A percentile compares a stretch with the other conserved stretches of the same genome.
phyloP scores from a whole-genome alignment of 2,329 filamentous ascomycete genomes.

The Cladosporium halotolerans region DNA sequence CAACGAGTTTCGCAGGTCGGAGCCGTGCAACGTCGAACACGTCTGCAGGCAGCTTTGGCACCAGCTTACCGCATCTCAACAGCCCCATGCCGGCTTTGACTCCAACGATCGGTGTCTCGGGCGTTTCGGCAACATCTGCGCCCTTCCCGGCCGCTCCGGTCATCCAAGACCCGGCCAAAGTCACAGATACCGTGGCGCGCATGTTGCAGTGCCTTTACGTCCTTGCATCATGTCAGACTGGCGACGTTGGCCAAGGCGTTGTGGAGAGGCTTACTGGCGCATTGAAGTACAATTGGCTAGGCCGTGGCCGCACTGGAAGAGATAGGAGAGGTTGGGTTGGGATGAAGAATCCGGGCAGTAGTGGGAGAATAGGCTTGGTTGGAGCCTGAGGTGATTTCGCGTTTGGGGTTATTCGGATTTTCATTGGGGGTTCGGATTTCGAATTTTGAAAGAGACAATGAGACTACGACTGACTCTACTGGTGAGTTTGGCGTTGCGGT shows the following conservation, averaged over 20 bases:
- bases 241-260: constrained; percentile 67
- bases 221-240: constrained; percentile 66
- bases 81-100: constrained; percentile 10
- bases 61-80: constrained; percentile 31
- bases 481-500: too few relatives aligned
- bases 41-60: constrained; percentile 43
- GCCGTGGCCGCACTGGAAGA: constrained; percentile 78
- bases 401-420: too few relatives aligned
- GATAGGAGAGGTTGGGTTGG: constrained; percentile 89
- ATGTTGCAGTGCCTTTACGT: constrained; percentile 97
- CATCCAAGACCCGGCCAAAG: constrained; percentile 52
- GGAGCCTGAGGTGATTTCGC: constrained; percentile 15
- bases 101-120: constrained; percentile 17
- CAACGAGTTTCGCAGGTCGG: constrained; percentile 46
- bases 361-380: constrained; percentile 24
- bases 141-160: constrained; percentile 12
- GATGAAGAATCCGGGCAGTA: constrained; percentile 39
- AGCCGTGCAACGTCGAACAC: constrained; percentile 85
- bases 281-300: constrained; percentile 95
- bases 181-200: constrained; percentile 88
- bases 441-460: too few relatives aligned
- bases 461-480: too few relatives aligned
- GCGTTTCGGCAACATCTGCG: constrained; percentile 19
- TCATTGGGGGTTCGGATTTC: too few relatives aligned
- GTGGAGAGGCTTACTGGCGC: constrained; percentile 79